A percentile compares a stretch with the other conserved stretches of the same genome.
Evolutionary conservation across 176 grass and related monocot genomes (phyloP).

Genomic region (Alopecurus myosuroides): DNA sequence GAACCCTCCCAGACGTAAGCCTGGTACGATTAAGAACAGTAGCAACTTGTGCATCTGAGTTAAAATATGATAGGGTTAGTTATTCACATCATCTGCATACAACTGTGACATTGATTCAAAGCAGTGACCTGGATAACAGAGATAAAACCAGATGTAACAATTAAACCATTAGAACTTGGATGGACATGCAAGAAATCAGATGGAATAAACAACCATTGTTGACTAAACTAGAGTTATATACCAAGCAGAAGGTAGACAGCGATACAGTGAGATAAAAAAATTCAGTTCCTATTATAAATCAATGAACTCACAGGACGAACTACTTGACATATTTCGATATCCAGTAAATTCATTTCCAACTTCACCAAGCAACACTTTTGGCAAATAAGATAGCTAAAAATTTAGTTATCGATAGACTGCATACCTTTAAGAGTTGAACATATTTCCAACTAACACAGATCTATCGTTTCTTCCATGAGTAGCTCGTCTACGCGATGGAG

Average conservation of each 20-base stretch:
- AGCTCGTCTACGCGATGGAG: constrained; percentile 62
- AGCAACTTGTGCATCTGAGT: not conserved
- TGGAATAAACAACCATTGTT: not conserved
- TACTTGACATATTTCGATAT: too few species aligned
- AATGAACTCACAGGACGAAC: not conserved
- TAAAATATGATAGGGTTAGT: not conserved
- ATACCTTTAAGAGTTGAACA: constrained; percentile 63
- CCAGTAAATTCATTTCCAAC: not conserved
- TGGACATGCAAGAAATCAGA: not conserved
- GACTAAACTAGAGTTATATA: not conserved
- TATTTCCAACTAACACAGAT: constrained; percentile 48
- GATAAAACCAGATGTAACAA: not conserved
- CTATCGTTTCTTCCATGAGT: constrained; percentile 67
- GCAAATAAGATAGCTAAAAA: not conserved
- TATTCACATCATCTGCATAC: not conserved
- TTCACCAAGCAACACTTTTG: not conserved
- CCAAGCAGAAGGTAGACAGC: not conserved
- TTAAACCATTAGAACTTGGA: not conserved
- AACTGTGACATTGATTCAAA: too few species aligned
- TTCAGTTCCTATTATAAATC: not conserved
- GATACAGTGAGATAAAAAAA: not conserved
- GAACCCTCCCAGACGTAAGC: not conserved
- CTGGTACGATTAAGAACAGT: not conserved
- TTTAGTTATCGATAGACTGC: not conserved
- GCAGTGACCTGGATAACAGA: not conserved